phyloP scores from a whole-genome alignment of 2,329 filamentous ascomycete species.

The Dactylellina cionopaga region DNA sequence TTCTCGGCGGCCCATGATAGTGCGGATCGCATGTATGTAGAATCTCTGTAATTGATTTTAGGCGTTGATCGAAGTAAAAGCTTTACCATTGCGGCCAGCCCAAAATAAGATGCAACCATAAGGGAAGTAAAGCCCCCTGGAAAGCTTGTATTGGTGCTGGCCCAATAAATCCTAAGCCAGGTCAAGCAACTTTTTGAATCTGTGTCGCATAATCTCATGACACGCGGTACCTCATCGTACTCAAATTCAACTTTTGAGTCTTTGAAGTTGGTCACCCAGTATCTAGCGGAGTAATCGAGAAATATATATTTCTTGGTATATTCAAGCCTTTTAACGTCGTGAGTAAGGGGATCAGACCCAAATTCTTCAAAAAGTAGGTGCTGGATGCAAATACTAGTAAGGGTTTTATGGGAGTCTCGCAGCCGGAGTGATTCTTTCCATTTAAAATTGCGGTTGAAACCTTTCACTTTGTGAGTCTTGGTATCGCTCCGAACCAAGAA shows the following conservation, averaged over 20 bases:
- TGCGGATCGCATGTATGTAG: background rate
- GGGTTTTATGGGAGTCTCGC: slow-evolving; percentile 3
- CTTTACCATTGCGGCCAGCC: background rate
- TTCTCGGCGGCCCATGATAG: slow-evolving; percentile 19
- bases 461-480: background rate
- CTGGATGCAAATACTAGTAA: slow-evolving; percentile 11
- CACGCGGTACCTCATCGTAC: background rate
- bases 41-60: background rate
- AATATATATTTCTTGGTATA: background rate
- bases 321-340: background rate
- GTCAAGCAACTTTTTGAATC: slow-evolving; percentile 1
- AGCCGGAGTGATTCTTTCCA: slow-evolving; percentile 15
- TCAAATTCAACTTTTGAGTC: background rate
- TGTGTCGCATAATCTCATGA: slow-evolving; percentile 15
- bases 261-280: slow-evolving; percentile 2
- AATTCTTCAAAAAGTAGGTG: slow-evolving; percentile 2
- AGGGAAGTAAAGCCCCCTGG: background rate
- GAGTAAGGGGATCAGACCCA: background rate
- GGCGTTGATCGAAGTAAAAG: background rate
- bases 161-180: slow-evolving; percentile 23
- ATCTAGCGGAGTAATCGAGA: slow-evolving; percentile 16
- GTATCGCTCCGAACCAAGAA: slow-evolving; percentile 17
- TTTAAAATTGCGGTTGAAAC: background rate
- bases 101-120: slow-evolving; percentile 16
- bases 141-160: background rate